These are phyloP conservation scores for Sarocladium kiliense DNA, from an alignment of 2,329 filamentous ascomycete genomes.

Conservation along the genomic window DNA sequence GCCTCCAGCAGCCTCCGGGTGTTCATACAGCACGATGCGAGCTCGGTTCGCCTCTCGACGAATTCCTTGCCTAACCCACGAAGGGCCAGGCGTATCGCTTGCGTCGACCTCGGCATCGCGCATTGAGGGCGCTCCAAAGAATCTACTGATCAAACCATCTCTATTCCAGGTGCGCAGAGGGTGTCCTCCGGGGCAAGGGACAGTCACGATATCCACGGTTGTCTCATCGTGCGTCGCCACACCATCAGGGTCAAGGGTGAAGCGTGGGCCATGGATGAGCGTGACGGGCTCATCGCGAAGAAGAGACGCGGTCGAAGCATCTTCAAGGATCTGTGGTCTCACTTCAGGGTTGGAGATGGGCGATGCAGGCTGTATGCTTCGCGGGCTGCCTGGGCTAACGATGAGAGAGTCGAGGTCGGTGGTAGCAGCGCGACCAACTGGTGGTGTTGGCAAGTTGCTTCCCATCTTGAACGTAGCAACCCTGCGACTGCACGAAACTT, in stretches of 20 bases:
- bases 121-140: conserved; percentile 38
- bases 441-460: not conserved
- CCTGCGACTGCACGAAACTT: too few relatives aligned
- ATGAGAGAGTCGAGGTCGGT: conserved; percentile 21
- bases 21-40: conserved; percentile 46
- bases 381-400: conserved; percentile 22
- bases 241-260: conserved; percentile 29
- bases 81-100: conserved; percentile 20
- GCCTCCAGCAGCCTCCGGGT: conserved; percentile 36
- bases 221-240: conserved; percentile 44
- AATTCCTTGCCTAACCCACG: conserved; percentile 50
- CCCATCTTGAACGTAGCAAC: not conserved
- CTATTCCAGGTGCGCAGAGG: conserved; percentile 48
- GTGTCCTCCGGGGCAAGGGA: conserved; percentile 49
- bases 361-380: conserved; percentile 13
- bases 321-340: conserved; percentile 4
- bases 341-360: not conserved
- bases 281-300: not conserved
- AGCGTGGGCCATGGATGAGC: conserved; percentile 14
- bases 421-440: conserved; percentile 7
- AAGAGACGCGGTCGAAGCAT: not conserved
- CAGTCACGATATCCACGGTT: conserved; percentile 46
- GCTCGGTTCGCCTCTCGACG: conserved; percentile 41
- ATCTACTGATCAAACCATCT: conserved; percentile 41
- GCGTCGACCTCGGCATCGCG: conserved; percentile 26